Evolutionary conservation across 345 rosid genomes (phyloP).

Genomic region (Conringia planisiliqua): DNA sequence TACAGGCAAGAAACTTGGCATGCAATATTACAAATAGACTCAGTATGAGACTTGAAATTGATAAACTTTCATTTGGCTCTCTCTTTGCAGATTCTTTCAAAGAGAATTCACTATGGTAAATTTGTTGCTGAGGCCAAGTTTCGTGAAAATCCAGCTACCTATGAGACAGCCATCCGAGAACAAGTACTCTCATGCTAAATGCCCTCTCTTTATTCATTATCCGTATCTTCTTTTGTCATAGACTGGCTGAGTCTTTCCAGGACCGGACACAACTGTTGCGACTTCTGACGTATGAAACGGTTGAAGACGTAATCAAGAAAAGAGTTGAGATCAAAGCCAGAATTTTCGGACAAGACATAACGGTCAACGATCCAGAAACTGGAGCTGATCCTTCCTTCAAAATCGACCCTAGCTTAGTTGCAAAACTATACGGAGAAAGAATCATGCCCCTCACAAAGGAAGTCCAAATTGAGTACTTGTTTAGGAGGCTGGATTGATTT

Average conservation of each 20-base stretch:
- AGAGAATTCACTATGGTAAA: conserved; percentile 55
- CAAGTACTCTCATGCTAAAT: conserved; percentile 37
- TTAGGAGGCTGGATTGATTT: conserved; percentile 53
- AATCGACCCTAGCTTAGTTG: conserved; percentile 54
- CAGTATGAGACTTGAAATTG: not conserved
- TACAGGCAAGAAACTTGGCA: conserved; percentile 46
- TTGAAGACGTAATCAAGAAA: conserved; percentile 51
- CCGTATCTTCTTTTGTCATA: not conserved
- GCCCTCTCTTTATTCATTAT: not conserved
- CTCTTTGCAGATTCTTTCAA: conserved; percentile 55
- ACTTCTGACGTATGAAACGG: conserved; percentile 45
- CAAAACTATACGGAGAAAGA: conserved; percentile 51
- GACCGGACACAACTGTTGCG: conserved; percentile 46
- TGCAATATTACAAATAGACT: not conserved
- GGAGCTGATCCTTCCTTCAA: conserved; percentile 45
- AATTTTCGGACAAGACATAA: conserved; percentile 46
- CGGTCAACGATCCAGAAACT: not conserved
- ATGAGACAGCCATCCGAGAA: conserved; percentile 48
- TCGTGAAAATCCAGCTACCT: conserved; percentile 44
- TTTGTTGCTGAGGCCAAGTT: conserved; percentile 72
- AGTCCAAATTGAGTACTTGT: conserved; percentile 61
- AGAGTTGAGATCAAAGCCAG: conserved; percentile 59
- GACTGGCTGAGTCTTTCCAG: conserved; percentile 34
- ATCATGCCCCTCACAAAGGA: conserved; percentile 72
- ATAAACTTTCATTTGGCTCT: not conserved